Evolutionary conservation across 192 early-diverging fungal genomes (phyloP), one percentile per base, ranked within the genome.

Genomic region (Dissophora globulifera): DNA sequence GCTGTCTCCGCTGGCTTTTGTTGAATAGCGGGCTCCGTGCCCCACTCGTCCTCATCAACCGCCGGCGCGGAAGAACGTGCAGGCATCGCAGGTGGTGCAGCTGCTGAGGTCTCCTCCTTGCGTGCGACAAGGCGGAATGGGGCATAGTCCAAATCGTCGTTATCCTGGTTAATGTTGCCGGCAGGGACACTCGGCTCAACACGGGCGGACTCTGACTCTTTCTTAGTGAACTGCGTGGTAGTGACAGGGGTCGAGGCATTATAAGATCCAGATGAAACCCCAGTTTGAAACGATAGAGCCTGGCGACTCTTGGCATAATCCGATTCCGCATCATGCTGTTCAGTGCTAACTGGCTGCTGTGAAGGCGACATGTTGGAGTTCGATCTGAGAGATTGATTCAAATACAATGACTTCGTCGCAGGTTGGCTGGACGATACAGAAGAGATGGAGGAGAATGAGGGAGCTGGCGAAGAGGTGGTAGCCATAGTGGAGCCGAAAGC

Each of bases 401-500:
- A 57, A 20, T 54, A 76, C 25, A 76, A 30, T 0, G 72, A 61
- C 20, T 55, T 59, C 47, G 72, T 76, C 1, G 64, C 40, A 9
- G 58, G 63, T 46, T 76, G 72, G 23, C 47, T 64, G 11, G 70
- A 65, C 5, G 46, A 8, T 13, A 33, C 50, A 4, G 72, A 76
- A 15, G 72, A 62, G 27, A 62, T 56, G 30, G 72, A 76, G 3
- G 72, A 76, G 31, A 76, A 25, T 6, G 72, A 76, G 6, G 72
- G 72, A 1, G 58, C 72, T 10, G 72, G 72, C 3, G 72, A 76
- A 0, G 72, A 76, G 15, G 72, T 76, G 4, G 72, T 76, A 7
- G 72, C 72, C 26, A 67, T 76, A 20, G 57, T 67, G 4, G 72
- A 76, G 13, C 72, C 72, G 62, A 76, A 76, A 4, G 58, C 64